Percentiles rank a stretch among this genome's conserved stretches.
phyloP scores from a whole-genome alignment of 148 eudicot genomes.

The Amaranthus palmeri region DNA sequence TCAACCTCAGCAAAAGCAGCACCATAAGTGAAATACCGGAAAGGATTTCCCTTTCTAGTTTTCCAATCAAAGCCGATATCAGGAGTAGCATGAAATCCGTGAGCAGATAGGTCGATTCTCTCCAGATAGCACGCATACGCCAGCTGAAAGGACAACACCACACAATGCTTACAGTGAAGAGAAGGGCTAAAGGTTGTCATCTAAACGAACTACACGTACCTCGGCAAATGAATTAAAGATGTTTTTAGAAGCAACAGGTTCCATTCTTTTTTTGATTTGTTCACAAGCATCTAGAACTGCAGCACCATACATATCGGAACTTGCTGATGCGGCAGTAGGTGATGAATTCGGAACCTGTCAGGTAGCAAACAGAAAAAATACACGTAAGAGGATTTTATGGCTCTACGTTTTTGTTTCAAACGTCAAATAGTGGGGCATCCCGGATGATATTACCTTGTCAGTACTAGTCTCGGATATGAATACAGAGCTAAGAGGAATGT shows the following conservation, averaged over 20 bases:
- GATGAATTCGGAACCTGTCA: constrained; percentile 92
- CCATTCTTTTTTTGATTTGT: constrained; percentile 88
- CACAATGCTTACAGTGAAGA: neutral
- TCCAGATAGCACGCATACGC: constrained; percentile 68
- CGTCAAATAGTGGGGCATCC: too few relatives aligned
- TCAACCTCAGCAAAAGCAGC: constrained; percentile 97
- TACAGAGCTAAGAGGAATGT: constrained; percentile 80
- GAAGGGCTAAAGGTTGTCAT: neutral
- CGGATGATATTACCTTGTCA: constrained; percentile 62
- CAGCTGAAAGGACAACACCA: constrained; percentile 46
- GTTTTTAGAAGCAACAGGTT: constrained; percentile 57
- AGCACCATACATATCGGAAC: constrained; percentile 96
- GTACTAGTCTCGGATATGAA: constrained; percentile 99
- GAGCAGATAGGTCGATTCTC: constrained; percentile 93
- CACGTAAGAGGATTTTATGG: neutral
- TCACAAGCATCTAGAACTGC: constrained; percentile 98
- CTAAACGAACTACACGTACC: constrained; percentile 33
- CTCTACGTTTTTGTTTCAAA: neutral
- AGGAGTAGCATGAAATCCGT: constrained; percentile 82
- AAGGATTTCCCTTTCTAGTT: constrained; percentile 70
- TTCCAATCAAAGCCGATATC: constrained; percentile 93
- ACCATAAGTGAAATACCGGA: constrained; percentile 86
- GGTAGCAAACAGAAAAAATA: constrained; percentile 15
- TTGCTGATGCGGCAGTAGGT: constrained; percentile 97
- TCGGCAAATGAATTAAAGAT: constrained; percentile 62